These are phyloP conservation scores for Argentina anserina DNA, from an alignment of 306 rosid genomes.

Conservation along the genomic window DNA sequence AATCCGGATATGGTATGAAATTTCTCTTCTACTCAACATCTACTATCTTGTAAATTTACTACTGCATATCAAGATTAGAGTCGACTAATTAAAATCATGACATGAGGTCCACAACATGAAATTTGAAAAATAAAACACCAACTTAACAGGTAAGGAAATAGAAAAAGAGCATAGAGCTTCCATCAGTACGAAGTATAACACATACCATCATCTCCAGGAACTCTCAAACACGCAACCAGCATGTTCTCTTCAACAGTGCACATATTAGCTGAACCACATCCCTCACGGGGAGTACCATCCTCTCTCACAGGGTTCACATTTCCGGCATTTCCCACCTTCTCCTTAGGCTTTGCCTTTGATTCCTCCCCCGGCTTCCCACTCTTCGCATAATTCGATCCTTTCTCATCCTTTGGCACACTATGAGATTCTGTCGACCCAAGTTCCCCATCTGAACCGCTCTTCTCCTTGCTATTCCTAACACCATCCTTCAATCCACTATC, in stretches of 20 bases:
- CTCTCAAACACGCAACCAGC: constrained; percentile 50
- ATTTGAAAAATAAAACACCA: background rate
- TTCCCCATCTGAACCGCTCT: constrained; percentile 20
- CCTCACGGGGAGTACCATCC: constrained; percentile 34
- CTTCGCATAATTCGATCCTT: constrained; percentile 8
- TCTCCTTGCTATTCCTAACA: constrained; percentile 9
- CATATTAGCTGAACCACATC: constrained; percentile 41
- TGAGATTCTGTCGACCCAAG: background rate
- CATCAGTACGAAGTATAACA: background rate
- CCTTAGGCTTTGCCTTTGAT: constrained; percentile 18
- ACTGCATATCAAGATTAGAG: background rate
- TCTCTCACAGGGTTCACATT: constrained; percentile 13
- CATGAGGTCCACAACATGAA: background rate
- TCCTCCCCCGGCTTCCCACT: constrained; percentile 14
- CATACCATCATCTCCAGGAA: constrained; percentile 51
- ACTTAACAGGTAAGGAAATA: background rate
- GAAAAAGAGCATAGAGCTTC: background rate
- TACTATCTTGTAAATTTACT: background rate
- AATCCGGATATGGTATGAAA: background rate
- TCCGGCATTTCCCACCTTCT: constrained; percentile 20
- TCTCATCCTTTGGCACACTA: constrained; percentile 13
- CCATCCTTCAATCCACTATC: constrained; percentile 18
- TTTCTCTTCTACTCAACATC: background rate
- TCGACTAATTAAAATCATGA: background rate
- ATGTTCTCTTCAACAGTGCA: constrained; percentile 31